A percentile compares a stretch with the other conserved stretches of the same genome.
Conservation (phyloP, 805 yeast species). For the Zygoascus tannicola region DNA sequence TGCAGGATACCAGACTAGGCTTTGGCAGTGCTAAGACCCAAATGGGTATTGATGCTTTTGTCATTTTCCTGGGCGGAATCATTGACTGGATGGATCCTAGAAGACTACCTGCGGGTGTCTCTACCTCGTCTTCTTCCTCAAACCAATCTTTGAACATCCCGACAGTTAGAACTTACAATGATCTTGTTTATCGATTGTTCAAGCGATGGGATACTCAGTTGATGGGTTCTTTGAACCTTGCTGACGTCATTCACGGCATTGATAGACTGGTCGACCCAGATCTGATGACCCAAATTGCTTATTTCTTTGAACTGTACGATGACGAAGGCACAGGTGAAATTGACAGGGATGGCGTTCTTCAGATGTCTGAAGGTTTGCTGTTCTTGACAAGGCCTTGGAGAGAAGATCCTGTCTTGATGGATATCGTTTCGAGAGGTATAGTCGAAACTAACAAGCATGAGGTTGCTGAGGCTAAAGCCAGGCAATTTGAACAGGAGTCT, state of each 20-base stretch:
- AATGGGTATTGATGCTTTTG: conserved; percentile 67
- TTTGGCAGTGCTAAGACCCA: conserved; percentile 40
- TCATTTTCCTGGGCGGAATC: conserved; percentile 64
- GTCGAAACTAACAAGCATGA: conserved; percentile 4
- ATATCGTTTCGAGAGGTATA: conserved; percentile 57
- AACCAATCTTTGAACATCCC: conserved; percentile 1
- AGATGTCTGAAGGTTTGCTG: conserved; percentile 78
- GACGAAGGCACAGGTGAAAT: conserved; percentile 48
- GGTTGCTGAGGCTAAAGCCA: conserved; percentile 3
- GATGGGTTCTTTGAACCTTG: conserved; percentile 47
- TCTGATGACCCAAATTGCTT: conserved; percentile 66
- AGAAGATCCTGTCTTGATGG: conserved; percentile 45
- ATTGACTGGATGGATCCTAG: conserved; percentile 57
- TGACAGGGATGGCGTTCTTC: conserved; percentile 69
- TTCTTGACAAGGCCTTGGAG: conserved; percentile 81
- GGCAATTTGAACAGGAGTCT: neutral
- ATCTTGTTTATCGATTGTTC: conserved; percentile 57
- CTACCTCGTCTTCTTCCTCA: too few species aligned
- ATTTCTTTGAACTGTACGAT: conserved; percentile 72
- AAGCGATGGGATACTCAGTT: conserved; percentile 56
- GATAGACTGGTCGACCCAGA: conserved; percentile 62
- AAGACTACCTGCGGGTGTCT: neutral
- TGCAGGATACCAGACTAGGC: conserved; percentile 50
- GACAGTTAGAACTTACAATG: conserved; percentile 20
- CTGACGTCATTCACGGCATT: conserved; percentile 64